Base-by-base conservation (phyloP, 768 basidiomycete genomes). In the Kwoniella bestiolae region DNA sequence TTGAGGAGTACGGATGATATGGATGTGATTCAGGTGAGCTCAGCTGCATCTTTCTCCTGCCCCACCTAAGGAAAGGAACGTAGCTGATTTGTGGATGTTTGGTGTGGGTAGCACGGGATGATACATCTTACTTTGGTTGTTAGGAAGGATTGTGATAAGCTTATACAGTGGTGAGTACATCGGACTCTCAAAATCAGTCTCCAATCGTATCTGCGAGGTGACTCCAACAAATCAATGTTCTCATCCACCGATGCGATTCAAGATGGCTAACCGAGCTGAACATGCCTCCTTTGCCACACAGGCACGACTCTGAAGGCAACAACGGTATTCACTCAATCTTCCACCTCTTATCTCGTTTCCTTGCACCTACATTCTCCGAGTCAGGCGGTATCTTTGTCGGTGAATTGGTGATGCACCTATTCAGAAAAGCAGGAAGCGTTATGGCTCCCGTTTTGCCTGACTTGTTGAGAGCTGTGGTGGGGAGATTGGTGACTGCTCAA, bases 311-410 rank as follows among this genome's bases (percentile, higher is more conserved):
- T 0, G 84, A 84, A 47, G 89, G 90, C 23, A 86, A 87, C 67
- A 86, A 86, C 28, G 95, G 95, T 14, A 85, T 97, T 9, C 87
- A 89, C 35, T 85, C 88, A 65, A 85, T 91, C 16, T 84, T 97
- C 50, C 84, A 85, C 12, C 83, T 96, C 45, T 87, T 97, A 35
- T 91, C 90, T 28, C 87, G 86, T 67, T 86, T 91, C 49, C 83
- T 99, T 28, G 86, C 88, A 62, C 84, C 84, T 0, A 86, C 84
- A 65, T 87, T 91, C 68, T 91, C 93, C 67, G 96, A 99, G 80
- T 90, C 94, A 0, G 93, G 91, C 44, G 95, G 94, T 9, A 86
- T 98, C 23, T 90, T 91, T 57, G 90, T 97, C 51, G 96, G 96
- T 21, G 95, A 98, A 75, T 84, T 99, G 46, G 91, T 99, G 76